phyloP scores from a whole-genome alignment of 345 rosid species.

The Draba incana region DNA sequence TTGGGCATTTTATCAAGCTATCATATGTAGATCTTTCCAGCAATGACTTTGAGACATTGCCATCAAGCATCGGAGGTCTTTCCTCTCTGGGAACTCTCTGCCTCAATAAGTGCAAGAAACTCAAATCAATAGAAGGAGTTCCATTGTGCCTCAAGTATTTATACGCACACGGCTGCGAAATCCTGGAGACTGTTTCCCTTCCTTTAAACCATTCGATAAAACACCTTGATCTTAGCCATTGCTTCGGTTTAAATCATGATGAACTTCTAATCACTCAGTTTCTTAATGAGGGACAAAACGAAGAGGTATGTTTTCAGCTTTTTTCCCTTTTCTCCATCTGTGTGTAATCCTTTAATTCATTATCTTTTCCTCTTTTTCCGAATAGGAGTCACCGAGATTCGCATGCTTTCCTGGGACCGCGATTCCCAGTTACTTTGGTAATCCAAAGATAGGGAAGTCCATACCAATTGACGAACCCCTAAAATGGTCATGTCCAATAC shows the following conservation, averaged over 20 bases:
- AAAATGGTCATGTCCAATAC: neutral
- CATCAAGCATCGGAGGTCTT: neutral
- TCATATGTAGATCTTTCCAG: constrained; percentile 4
- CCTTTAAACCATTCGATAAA: constrained; percentile 12
- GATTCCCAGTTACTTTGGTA: neutral
- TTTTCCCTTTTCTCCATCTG: too few species aligned
- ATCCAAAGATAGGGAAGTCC: neutral
- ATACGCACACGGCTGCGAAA: constrained; percentile 5
- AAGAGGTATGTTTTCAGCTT: constrained; percentile 20
- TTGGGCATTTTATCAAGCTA: neutral
- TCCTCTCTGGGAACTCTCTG: constrained; percentile 12
- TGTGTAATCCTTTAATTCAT: too few species aligned
- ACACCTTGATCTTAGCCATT: constrained; percentile 28
- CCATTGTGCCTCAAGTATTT: constrained; percentile 7
- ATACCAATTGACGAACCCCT: neutral
- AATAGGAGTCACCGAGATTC: constrained; percentile 4
- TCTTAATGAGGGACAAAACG: neutral
- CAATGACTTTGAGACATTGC: constrained; percentile 15
- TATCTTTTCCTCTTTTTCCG: too few species aligned
- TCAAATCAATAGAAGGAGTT: neutral
- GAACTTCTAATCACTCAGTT: neutral
- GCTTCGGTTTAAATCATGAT: neutral
- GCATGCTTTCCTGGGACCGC: constrained; percentile 25
- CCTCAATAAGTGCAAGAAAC: constrained; percentile 25
- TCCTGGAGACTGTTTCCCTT: neutral